A percentile compares a stretch with the other conserved stretches of the same genome.
phyloP scores from a whole-genome alignment of 2,329 filamentous ascomycete species.

The Aspergillus amoenus region DNA sequence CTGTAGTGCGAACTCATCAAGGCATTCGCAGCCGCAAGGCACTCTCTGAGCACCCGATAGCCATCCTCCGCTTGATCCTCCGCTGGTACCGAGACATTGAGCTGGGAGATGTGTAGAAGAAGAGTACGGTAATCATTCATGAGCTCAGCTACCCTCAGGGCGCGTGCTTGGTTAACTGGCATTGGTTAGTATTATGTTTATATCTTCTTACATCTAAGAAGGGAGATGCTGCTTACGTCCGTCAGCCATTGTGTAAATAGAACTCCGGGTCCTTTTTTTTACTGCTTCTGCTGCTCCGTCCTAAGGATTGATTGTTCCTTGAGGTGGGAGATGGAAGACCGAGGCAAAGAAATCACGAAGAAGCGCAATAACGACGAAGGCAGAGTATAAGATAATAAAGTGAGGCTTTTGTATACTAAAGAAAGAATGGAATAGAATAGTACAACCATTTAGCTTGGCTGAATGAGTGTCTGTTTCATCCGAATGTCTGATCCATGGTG shows the following conservation, averaged over 20 bases:
- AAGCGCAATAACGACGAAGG: neutral
- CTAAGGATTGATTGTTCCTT: slow-evolving; percentile 5
- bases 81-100: slow-evolving; percentile 51
- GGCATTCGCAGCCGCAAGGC: slow-evolving; percentile 54
- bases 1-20: slow-evolving; percentile 56
- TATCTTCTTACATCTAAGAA: neutral
- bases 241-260: slow-evolving; percentile 51
- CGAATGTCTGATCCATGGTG: slow-evolving; percentile 12
- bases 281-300: neutral
- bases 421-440: slow-evolving; percentile 9
- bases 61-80: slow-evolving; percentile 61
- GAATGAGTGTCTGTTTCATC: slow-evolving; percentile 14
- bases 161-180: slow-evolving; percentile 63
- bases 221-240: slow-evolving; percentile 48
- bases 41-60: slow-evolving; percentile 58
- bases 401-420: neutral
- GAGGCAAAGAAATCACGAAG: slow-evolving; percentile 1
- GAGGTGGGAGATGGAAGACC: neutral
- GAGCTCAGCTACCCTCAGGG: slow-evolving; percentile 62
- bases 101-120: slow-evolving; percentile 58
- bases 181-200: slow-evolving; percentile 11
- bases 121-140: slow-evolving; percentile 64
- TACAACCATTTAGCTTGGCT: neutral
- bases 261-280: neutral
- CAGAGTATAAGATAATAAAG: neutral